Conservation (phyloP, 768 basidiomycete species). For the Rhizopogon vinicolor region DNA sequence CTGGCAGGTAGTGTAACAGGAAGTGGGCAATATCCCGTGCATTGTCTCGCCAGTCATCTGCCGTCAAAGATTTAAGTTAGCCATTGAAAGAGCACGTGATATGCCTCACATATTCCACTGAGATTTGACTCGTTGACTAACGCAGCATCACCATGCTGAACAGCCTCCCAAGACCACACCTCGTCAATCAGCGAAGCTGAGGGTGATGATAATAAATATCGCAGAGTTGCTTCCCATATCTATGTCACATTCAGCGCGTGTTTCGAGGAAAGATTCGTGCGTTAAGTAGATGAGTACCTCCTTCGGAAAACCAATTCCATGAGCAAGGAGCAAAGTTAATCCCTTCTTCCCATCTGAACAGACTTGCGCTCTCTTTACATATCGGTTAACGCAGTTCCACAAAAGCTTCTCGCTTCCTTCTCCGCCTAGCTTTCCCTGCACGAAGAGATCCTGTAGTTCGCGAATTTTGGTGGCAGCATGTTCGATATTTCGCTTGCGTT, state of each 20-base stretch:
- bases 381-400: conserved; percentile 74
- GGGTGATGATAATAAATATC: conserved; percentile 41
- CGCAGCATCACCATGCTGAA: conserved; percentile 80
- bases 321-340: conserved; percentile 69
- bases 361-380: conserved; percentile 32
- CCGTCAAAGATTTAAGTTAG: background rate
- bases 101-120: conserved; percentile 52
- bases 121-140: conserved; percentile 57
- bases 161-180: conserved; percentile 79
- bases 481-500: conserved; percentile 8
- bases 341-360: conserved; percentile 24
- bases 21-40: conserved; percentile 77
- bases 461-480: conserved; percentile 14
- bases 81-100: no score
- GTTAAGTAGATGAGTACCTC: conserved; percentile 46
- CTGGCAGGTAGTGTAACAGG: conserved; percentile 61
- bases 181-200: conserved; percentile 48
- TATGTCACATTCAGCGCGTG: conserved; percentile 20
- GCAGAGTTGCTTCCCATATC: conserved; percentile 79
- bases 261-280: background rate
- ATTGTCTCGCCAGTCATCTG: conserved; percentile 78
- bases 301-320: conserved; percentile 86
- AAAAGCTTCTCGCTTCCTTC: conserved; percentile 31
- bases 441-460: conserved; percentile 9
- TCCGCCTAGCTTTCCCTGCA: conserved; percentile 10